Conservation (phyloP, 805 yeast species). For the Starmerella sp. region DNA sequence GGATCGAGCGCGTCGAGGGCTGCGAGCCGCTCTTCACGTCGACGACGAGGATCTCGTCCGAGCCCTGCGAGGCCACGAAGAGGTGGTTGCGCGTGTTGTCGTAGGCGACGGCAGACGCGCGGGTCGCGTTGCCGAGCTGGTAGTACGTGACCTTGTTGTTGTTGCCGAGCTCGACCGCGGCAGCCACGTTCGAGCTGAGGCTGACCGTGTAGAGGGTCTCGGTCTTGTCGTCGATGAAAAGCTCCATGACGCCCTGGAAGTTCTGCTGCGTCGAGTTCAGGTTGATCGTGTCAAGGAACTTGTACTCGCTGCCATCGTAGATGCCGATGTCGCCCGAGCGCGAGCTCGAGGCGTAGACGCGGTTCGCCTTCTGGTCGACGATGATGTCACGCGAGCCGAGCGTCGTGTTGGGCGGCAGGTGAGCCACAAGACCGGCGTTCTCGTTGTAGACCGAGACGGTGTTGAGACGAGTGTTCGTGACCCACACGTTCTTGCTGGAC, state of each 20-base stretch:
- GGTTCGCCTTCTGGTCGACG: slow-evolving; percentile 4
- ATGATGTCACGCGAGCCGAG: slow-evolving; percentile 9
- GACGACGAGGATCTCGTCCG: slow-evolving; percentile 13
- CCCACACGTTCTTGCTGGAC: slow-evolving; percentile 8
- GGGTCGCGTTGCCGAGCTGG: slow-evolving; percentile 8
- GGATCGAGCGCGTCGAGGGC: not conserved
- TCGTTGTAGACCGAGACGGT: slow-evolving; percentile 9
- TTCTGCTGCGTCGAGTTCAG: not conserved
- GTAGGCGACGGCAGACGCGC: slow-evolving; percentile 11
- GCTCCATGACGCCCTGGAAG: slow-evolving; percentile 12
- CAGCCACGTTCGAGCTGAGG: slow-evolving; percentile 6
- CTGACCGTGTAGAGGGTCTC: slow-evolving; percentile 13
- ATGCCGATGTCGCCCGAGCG: slow-evolving; percentile 2
- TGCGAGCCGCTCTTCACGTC: slow-evolving; percentile 1
- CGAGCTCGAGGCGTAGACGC: slow-evolving; percentile 8
- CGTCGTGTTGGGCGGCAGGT: not conserved
- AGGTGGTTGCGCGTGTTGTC: slow-evolving; percentile 12
- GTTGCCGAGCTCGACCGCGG: slow-evolving; percentile 8
- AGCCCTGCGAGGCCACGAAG: slow-evolving; percentile 12
- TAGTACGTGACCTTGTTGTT: slow-evolving; percentile 5
- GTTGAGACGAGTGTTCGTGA: slow-evolving; percentile 14
- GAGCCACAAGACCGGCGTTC: slow-evolving; percentile 2
- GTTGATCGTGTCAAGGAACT: slow-evolving; percentile 1
- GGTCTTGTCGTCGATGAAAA: slow-evolving; percentile 3
- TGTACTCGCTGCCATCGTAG: not conserved